phyloP scores from a whole-genome alignment of 1,139 yeast genomes.

The Ogataea hybrid region DNA sequence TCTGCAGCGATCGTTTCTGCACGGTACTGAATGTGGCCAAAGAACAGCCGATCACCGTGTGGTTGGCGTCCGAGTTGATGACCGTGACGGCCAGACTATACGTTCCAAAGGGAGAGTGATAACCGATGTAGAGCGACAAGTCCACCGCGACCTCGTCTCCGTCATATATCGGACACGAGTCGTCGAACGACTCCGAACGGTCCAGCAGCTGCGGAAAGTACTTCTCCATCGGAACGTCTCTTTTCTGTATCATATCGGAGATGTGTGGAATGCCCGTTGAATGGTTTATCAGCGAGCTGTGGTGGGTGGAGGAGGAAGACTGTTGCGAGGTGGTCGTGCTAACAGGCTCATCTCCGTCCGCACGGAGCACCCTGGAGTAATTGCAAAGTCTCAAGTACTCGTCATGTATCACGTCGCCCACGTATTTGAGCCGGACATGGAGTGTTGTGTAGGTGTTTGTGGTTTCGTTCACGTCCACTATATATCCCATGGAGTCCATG shows the following conservation, averaged over 20 bases:
- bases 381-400: conserved; percentile 48
- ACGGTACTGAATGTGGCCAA: conserved; percentile 50
- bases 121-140: conserved; percentile 39
- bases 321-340: neutral
- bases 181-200: neutral
- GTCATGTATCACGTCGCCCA: conserved; percentile 41
- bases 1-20: conserved; percentile 39
- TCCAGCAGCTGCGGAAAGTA: neutral
- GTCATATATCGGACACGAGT: conserved; percentile 36
- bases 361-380: conserved; percentile 28
- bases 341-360: neutral
- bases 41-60: conserved; percentile 45
- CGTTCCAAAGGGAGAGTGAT: conserved; percentile 41
- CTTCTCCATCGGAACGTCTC: neutral
- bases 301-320: neutral
- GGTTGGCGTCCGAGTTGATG: conserved; percentile 27
- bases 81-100: conserved; percentile 41
- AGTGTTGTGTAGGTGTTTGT: conserved; percentile 50
- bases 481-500: conserved; percentile 29
- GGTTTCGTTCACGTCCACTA: conserved; percentile 41
- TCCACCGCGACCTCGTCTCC: conserved; percentile 30
- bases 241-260: neutral
- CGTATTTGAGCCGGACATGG: conserved; percentile 43
- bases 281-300: neutral
- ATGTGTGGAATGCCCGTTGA: neutral